Evolutionary conservation across 441 rosid species (phyloP).

Genomic region (Gossypium gossypioides): DNA sequence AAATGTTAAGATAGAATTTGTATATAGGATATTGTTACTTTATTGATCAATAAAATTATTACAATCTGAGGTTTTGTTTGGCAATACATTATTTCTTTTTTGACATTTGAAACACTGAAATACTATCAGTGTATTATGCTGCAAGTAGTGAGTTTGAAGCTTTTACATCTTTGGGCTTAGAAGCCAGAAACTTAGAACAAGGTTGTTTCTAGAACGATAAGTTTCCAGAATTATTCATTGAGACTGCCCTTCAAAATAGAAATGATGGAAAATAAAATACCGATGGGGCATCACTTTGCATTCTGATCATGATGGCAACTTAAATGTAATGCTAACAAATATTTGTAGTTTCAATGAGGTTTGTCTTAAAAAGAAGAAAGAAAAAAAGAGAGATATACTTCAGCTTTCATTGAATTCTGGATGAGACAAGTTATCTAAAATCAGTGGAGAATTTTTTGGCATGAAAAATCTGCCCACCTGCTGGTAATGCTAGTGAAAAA

Average conservation of each 20-base stretch:
- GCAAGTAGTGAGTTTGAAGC: neutral
- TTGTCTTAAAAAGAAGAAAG: neutral
- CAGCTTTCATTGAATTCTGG: slow-evolving; percentile 15
- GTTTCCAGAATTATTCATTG: slow-evolving; percentile 6
- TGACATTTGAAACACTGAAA: slow-evolving; percentile 11
- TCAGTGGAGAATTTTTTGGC: slow-evolving; percentile 23
- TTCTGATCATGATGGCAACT: slow-evolving; percentile 1
- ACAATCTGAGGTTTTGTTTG: slow-evolving; percentile 8
- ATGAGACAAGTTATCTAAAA: slow-evolving; percentile 19
- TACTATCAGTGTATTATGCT: neutral
- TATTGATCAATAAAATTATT: slow-evolving; percentile 18
- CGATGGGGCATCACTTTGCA: slow-evolving; percentile 14
- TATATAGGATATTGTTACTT: slow-evolving; percentile 17
- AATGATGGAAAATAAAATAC: slow-evolving; percentile 16
- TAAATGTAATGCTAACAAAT: neutral
- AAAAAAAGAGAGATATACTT: neutral
- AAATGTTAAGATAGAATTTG: slow-evolving; percentile 18
- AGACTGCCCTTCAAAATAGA: slow-evolving; percentile 9
- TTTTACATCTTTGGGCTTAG: neutral
- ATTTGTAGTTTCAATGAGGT: slow-evolving; percentile 9
- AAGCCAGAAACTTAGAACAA: neutral
- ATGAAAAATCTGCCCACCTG: slow-evolving; percentile 15
- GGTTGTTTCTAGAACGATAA: slow-evolving; percentile 5
- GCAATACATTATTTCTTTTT: neutral
- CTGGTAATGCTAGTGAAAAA: slow-evolving; percentile 19